These are phyloP conservation scores for Hygrophila difformis DNA, from an alignment of 257 asterid genomes.

Conservation along the genomic window DNA sequence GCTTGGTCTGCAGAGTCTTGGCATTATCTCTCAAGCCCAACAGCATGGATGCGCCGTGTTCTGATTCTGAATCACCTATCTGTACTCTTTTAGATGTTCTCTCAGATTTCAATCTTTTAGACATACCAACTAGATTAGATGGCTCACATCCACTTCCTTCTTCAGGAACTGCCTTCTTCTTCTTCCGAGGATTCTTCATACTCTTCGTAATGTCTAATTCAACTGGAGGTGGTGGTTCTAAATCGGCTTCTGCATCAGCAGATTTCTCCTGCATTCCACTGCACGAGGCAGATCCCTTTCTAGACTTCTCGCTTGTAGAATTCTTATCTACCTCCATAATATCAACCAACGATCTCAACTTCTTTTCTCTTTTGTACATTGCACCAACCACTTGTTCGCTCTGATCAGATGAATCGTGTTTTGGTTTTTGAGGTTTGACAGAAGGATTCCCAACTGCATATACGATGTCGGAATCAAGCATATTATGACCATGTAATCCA, in stretches of 20 bases:
- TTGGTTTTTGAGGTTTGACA: constrained; percentile 20
- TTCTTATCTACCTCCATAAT: constrained; percentile 41
- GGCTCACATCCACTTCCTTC: constrained; percentile 21
- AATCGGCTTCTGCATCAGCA: constrained; percentile 25
- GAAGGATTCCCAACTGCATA: constrained; percentile 20
- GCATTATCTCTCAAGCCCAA: constrained; percentile 10
- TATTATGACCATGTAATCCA: too few species aligned
- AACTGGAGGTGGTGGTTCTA: constrained; percentile 17
- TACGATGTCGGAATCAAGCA: constrained; percentile 13
- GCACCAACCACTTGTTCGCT: constrained; percentile 11
- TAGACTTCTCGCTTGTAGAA: constrained; percentile 14
- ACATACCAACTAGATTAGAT: constrained; percentile 8
- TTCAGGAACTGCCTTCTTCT: constrained; percentile 35
- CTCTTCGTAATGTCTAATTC: constrained; percentile 19
- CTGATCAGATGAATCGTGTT: constrained; percentile 35
- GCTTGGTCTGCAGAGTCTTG: constrained; percentile 21
- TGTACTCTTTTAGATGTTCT: constrained; percentile 21
- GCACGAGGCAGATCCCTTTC: constrained; percentile 18
- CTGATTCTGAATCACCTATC: constrained; percentile 24
- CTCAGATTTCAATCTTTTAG: constrained; percentile 30
- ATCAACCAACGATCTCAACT: constrained; percentile 64
- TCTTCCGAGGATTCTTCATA: constrained; percentile 30
- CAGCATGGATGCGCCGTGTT: constrained; percentile 22
- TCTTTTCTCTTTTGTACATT: constrained; percentile 36
- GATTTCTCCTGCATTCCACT: constrained; percentile 21